phyloP scores from a whole-genome alignment of 805 yeast genomes.

The Kuraishia piskuri region DNA sequence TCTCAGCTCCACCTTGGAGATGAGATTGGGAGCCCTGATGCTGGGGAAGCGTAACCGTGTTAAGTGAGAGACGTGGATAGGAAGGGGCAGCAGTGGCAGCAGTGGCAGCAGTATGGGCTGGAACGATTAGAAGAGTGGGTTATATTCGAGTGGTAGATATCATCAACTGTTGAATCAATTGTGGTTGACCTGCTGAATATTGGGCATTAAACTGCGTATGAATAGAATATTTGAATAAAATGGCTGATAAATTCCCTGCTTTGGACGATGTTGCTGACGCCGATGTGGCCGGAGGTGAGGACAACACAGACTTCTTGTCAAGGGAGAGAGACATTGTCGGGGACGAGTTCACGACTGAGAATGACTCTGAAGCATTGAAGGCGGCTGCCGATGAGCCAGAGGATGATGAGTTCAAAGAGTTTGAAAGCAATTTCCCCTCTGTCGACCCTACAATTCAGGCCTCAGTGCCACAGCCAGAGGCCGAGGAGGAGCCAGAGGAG shows the following conservation, averaged over 20 bases:
- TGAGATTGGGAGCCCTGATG: neutral
- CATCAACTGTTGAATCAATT: neutral
- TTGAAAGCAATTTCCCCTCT: slow-evolving; percentile 58
- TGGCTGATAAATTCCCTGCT: slow-evolving; percentile 77
- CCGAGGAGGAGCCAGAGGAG: slow-evolving; percentile 4
- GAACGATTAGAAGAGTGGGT: neutral
- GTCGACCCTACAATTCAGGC: slow-evolving; percentile 27
- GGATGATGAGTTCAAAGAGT: slow-evolving; percentile 43
- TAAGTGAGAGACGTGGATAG: neutral
- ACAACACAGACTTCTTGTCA: slow-evolving; percentile 49
- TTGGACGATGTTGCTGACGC: slow-evolving; percentile 36
- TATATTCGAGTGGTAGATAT: neutral
- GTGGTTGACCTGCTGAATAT: neutral
- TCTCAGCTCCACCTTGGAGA: neutral
- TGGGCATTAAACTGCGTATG: neutral
- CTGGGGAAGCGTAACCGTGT: neutral
- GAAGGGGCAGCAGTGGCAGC: neutral
- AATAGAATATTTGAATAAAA: slow-evolving; percentile 12
- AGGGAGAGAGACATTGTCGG: slow-evolving; percentile 66
- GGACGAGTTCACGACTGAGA: slow-evolving; percentile 61
- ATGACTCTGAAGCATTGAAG: slow-evolving; percentile 40
- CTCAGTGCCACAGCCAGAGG: slow-evolving; percentile 7
- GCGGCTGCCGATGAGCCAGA: slow-evolving; percentile 19
- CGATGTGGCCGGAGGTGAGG: slow-evolving; percentile 22
- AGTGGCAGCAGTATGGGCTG: neutral